Conservation (phyloP, 495 filamentous ascomycete genomes). For the Aspergillus haitiensis region DNA sequence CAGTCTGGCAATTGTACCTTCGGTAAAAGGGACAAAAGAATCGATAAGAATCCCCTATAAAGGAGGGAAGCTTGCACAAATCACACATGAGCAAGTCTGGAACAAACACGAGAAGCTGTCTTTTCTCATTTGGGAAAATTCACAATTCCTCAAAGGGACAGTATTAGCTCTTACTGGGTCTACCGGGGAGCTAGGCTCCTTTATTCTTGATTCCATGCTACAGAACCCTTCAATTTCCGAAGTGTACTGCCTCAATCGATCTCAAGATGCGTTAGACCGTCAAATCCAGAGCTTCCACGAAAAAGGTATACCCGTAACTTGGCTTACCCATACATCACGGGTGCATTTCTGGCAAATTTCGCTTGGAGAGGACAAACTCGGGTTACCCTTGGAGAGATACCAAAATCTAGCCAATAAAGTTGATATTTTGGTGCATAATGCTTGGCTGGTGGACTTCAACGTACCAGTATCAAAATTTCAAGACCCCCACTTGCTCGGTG, state of each 20-base stretch:
- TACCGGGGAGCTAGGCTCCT: constrained; percentile 39
- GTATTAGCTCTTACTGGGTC: constrained; percentile 41
- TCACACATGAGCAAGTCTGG: no score
- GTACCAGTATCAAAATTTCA: no score
- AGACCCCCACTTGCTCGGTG: no score
- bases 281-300: constrained; percentile 1
- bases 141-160: no score
- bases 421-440: constrained; percentile 58
- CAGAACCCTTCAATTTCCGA: constrained; percentile 21
- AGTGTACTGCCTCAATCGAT: constrained; percentile 40
- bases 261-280: constrained; percentile 30
- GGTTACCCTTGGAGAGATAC: constrained; percentile 45
- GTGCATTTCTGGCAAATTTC: no score
- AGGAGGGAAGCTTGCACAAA: no score
- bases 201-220: constrained; percentile 36
- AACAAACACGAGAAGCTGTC: constrained; percentile 11
- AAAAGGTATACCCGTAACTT: constrained; percentile 11
- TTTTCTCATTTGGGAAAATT: background rate
- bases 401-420: no score
- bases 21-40: no score
- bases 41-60: no score
- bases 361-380: constrained; percentile 52
- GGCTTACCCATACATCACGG: background rate
- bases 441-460: constrained; percentile 59
- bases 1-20: no score